Evolutionary conservation across 805 yeast species (phyloP).

Genomic region (Clavispora phyllophila): DNA sequence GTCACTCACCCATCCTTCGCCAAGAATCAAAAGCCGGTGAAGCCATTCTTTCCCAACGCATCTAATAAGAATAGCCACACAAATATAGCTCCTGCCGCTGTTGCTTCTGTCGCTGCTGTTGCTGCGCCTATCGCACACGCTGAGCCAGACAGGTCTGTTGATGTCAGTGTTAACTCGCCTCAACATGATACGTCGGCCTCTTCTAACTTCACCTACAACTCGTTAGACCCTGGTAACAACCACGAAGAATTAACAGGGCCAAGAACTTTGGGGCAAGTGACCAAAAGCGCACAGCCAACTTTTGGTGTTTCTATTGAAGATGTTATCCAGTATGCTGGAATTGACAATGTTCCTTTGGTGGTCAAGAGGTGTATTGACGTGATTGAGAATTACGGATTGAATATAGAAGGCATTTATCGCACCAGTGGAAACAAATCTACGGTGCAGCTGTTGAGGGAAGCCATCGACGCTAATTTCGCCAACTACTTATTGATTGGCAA

Average conservation of each 20-base stretch:
- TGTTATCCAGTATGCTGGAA: conserved; percentile 69
- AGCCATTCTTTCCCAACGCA: conserved; percentile 28
- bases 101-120: background rate
- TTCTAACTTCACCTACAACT: conserved; percentile 11
- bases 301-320: conserved; percentile 84
- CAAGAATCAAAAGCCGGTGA: conserved; percentile 23
- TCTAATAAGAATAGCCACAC: conserved; percentile 6
- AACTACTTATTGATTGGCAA: conserved; percentile 44
- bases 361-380: conserved; percentile 86
- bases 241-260: conserved; percentile 30
- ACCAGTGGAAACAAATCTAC: conserved; percentile 74
- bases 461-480: conserved; percentile 72
- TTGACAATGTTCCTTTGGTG: conserved; percentile 85
- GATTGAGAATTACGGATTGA: conserved; percentile 78
- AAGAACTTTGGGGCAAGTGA: conserved; percentile 20
- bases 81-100: background rate
- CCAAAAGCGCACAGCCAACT: conserved; percentile 37
- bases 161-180: background rate
- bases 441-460: conserved; percentile 65
- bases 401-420: conserved; percentile 86
- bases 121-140: background rate
- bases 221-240: conserved; percentile 32
- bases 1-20: conserved; percentile 63
- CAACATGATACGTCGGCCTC: conserved; percentile 1
- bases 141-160: background rate